Evolutionary conservation across 192 early-diverging fungal genomes (phyloP).

Genomic region (Coemansia sp.): DNA sequence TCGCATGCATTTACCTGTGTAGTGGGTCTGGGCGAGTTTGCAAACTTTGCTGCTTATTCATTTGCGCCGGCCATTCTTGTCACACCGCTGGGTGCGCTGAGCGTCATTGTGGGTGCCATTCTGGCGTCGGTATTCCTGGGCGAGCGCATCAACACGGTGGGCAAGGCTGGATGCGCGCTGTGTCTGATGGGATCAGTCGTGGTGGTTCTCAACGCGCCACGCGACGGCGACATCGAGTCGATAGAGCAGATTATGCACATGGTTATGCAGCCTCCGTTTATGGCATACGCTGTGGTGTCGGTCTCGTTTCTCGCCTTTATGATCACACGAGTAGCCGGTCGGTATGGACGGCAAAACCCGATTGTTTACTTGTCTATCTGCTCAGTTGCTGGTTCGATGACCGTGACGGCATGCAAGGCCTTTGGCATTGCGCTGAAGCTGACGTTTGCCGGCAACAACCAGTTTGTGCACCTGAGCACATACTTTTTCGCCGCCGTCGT

Average conservation of each 20-base stretch:
- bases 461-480: slow-evolving; percentile 85
- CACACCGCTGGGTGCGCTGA: slow-evolving; percentile 88
- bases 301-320: slow-evolving; percentile 64
- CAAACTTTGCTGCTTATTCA: slow-evolving; percentile 94
- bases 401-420: slow-evolving; percentile 89
- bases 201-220: slow-evolving; percentile 84
- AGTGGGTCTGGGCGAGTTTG: slow-evolving; percentile 92
- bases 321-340: slow-evolving; percentile 79
- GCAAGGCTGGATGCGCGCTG: slow-evolving; percentile 86
- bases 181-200: slow-evolving; percentile 86
- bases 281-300: slow-evolving; percentile 75
- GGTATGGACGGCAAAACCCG: slow-evolving; percentile 75
- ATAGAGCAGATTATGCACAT: slow-evolving; percentile 83
- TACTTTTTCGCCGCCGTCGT: slow-evolving; percentile 85
- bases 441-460: slow-evolving; percentile 90
- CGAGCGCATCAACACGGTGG: slow-evolving; percentile 77
- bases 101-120: slow-evolving; percentile 86
- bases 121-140: slow-evolving; percentile 86
- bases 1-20: slow-evolving; percentile 11
- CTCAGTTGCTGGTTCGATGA: slow-evolving; percentile 92
- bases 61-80: slow-evolving; percentile 96
- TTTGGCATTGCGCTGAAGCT: slow-evolving; percentile 91
- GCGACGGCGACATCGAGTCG: slow-evolving; percentile 73
- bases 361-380: slow-evolving; percentile 94
- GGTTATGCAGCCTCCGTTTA: slow-evolving; percentile 78